Percentiles rank a stretch among this genome's conserved stretches.
These are phyloP conservation scores for Phanerochaete carnosa DNA, from an alignment of 768 basidiomycete species.

Conservation along the genomic window DNA sequence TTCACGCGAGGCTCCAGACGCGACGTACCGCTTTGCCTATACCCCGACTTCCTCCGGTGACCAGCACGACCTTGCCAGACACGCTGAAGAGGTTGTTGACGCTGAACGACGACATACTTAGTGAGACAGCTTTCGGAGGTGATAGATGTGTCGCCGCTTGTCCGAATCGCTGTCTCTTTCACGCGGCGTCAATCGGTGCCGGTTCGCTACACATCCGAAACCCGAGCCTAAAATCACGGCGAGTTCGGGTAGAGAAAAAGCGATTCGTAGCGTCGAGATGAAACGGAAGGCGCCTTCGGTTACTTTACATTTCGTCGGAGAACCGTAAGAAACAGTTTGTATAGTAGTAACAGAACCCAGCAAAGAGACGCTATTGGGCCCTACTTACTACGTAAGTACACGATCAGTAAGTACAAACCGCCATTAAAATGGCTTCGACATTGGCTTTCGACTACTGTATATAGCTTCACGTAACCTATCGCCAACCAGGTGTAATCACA, in stretches of 20 bases:
- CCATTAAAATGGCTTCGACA: no score
- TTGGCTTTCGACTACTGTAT: not conserved
- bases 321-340: no score
- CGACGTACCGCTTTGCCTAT: conserved; percentile 62
- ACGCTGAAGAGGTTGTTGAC: conserved; percentile 45
- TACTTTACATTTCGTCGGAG: not conserved
- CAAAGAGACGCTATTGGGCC: not conserved
- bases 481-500: no score
- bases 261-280: no score
- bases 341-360: not conserved
- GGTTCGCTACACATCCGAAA: not conserved
- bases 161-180: not conserved
- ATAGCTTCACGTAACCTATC: no score
- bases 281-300: no score
- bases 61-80: conserved; percentile 50
- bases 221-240: not conserved
- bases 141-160: no score
- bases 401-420: no score
- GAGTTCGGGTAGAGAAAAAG: no score
- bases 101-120: conserved; percentile 38
- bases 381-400: not conserved
- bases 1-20: conserved; percentile 10
- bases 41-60: conserved; percentile 66
- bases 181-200: not conserved
- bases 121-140: not conserved